Evolutionary conservation across 2,329 filamentous ascomycete genomes (phyloP).

Genomic region (Tolypocladium album): DNA sequence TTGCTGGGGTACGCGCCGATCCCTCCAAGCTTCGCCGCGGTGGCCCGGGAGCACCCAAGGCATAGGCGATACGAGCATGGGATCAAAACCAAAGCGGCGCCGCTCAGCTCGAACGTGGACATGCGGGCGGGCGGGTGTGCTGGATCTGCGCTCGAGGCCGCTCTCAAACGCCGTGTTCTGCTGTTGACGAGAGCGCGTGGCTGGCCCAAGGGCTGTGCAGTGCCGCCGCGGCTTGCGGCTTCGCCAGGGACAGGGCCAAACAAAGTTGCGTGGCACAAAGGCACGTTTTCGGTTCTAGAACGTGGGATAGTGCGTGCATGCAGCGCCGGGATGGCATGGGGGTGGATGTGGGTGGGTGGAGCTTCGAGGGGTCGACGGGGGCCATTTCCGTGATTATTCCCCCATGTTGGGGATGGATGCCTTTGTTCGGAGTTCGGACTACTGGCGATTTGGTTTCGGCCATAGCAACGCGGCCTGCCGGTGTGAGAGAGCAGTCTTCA

Average conservation of each 20-base stretch:
- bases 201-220: background rate
- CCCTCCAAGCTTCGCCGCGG: background rate
- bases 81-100: background rate
- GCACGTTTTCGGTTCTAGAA: constrained; percentile 1
- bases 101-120: background rate
- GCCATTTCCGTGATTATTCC: background rate
- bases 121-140: background rate
- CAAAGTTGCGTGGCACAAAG: background rate
- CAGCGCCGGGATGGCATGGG: background rate
- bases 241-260: background rate
- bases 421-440: too few species aligned
- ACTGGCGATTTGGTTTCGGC: background rate
- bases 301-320: background rate
- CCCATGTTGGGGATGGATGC: background rate
- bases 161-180: background rate
- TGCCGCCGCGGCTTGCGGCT: background rate
- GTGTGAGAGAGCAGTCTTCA: background rate
- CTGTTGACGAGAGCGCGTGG: background rate
- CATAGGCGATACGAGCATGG: background rate
- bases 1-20: background rate
- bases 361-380: background rate
- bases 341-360: background rate
- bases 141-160: background rate
- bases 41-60: background rate
- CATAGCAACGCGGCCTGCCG: background rate